Conservation (phyloP, 1,139 yeast species). For the Torulaspora globosa region DNA sequence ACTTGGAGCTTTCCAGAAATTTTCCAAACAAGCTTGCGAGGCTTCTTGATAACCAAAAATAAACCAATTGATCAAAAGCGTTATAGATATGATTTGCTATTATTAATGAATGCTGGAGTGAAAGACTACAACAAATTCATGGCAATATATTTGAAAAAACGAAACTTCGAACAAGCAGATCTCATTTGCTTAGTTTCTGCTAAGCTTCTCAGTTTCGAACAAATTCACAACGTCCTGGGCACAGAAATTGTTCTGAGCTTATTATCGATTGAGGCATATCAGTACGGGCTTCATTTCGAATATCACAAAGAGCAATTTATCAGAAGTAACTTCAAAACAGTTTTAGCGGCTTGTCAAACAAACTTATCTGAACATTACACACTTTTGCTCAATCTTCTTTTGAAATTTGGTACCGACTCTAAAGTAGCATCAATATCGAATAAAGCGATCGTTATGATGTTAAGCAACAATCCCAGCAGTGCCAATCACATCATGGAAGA, state of each 20-base stretch:
- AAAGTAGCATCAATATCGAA: slow-evolving; percentile 16
- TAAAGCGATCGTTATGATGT: slow-evolving; percentile 16
- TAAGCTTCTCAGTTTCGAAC: slow-evolving; percentile 32
- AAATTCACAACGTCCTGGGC: slow-evolving; percentile 29
- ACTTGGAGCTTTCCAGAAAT: slow-evolving; percentile 30
- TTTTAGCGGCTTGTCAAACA: slow-evolving; percentile 19
- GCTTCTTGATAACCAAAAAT: slow-evolving; percentile 17
- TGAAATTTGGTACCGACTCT: slow-evolving; percentile 24
- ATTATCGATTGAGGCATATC: slow-evolving; percentile 12
- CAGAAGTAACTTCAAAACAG: slow-evolving; percentile 21
- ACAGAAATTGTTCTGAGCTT: slow-evolving; percentile 19
- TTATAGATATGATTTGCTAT: slow-evolving; percentile 23
- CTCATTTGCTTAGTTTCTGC: slow-evolving; percentile 26
- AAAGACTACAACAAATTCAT: slow-evolving; percentile 34
- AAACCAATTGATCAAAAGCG: slow-evolving; percentile 10
- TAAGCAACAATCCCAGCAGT: slow-evolving; percentile 12
- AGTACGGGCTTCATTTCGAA: slow-evolving; percentile 23
- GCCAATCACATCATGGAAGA: slow-evolving; percentile 19
- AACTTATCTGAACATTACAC: slow-evolving; percentile 13
- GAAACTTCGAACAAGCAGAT: slow-evolving; percentile 25
- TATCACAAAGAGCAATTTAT: slow-evolving; percentile 27
- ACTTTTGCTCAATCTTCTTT: slow-evolving; percentile 19
- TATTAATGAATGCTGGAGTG: slow-evolving; percentile 24
- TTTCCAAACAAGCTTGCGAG: slow-evolving; percentile 32
- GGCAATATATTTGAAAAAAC: slow-evolving; percentile 34